Base-by-base conservation (phyloP, 768 basidiomycete genomes). In the Kwoniella sp. region DNA sequence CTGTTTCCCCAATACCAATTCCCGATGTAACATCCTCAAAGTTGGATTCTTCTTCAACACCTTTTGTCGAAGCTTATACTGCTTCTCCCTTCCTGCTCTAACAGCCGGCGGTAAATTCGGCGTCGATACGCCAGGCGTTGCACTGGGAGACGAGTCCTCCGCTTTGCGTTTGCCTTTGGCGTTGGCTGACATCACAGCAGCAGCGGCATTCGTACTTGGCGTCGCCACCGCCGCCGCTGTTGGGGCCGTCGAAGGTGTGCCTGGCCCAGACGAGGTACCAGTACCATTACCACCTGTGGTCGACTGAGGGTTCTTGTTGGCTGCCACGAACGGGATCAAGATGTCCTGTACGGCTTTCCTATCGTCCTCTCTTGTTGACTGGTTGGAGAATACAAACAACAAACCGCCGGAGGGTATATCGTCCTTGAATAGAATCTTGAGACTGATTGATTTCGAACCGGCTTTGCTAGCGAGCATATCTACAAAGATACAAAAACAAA, bases 41-140 rank as follows among this genome's bases (percentile, higher is more conserved):
- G 91, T 90, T 0, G 89, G 85, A 67, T 88, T 88, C 76, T 85
- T 85, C 73, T 90, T 76, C 25, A 97, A 83, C 1, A 96, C 90
- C 51, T 62, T 70, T 40, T 54, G 60, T 36, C 66, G 59, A 25
- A 73, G 27, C 44, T 56, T 64, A 22, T 59, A 65, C 37, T 56
- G 51, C 27, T 22, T 58, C 27, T 61, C 60, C 1, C 56, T 47
- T 1, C 27, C 33, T 6, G 55, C 56, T 58, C 49, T 57, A 0
- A 50, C 55, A 21, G 62, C 55, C 0, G 62, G 62, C 17, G 54
- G 47, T 26, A 48, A 26, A 30, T 25, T 52, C 8, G 58, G 44
- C 12, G 50, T 44, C 1, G n/a, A 17, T 3, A 54, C 52, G n/a
- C 29, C 54, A 10, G 64, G 53, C 12, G 54, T 53, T 1, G 55